Evolutionary conservation across 2,329 filamentous ascomycete genomes (phyloP).

Genomic region (Aspergillus transmontanensis): DNA sequence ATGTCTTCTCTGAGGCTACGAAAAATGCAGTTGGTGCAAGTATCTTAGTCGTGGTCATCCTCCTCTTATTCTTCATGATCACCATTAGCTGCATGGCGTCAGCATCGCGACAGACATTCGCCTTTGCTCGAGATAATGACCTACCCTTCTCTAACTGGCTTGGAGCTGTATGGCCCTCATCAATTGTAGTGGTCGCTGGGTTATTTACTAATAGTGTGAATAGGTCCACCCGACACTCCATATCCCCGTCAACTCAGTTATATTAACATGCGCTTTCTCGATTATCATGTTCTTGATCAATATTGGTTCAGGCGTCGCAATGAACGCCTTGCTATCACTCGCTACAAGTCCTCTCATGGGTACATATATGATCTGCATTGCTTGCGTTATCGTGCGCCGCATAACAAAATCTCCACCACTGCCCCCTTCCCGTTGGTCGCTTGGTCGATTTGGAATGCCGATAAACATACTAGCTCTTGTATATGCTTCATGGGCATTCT

Average conservation of each 20-base stretch:
- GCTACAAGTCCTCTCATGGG: constrained; percentile 50
- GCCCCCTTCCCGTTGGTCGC: constrained; percentile 42
- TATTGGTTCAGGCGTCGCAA: constrained; percentile 53
- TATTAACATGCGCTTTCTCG: constrained; percentile 33
- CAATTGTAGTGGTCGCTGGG: no score
- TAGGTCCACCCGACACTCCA: constrained; percentile 40
- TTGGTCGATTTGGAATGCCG: constrained; percentile 47
- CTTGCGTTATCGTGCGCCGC: constrained; percentile 48
- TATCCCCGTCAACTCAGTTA: constrained; percentile 47
- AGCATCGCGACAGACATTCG: constrained; percentile 43
- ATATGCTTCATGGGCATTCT: constrained; percentile 48
- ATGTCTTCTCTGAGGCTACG: constrained; percentile 45
- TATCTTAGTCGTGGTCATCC: constrained; percentile 42
- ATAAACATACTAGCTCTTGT: constrained; percentile 49
- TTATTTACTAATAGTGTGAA: background rate
- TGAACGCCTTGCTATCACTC: constrained; percentile 56
- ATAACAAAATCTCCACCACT: constrained; percentile 31
- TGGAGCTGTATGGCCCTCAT: constrained; percentile 15
- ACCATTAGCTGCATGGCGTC: constrained; percentile 45
- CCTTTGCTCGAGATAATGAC: constrained; percentile 48
- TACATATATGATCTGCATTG: constrained; percentile 54
- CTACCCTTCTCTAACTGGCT: constrained; percentile 47
- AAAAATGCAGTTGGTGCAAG: constrained; percentile 26
- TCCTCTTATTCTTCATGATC: constrained; percentile 41
- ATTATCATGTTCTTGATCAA: constrained; percentile 52